phyloP scores from a whole-genome alignment of 306 rosid species.

The Ochetophila trinervis region DNA sequence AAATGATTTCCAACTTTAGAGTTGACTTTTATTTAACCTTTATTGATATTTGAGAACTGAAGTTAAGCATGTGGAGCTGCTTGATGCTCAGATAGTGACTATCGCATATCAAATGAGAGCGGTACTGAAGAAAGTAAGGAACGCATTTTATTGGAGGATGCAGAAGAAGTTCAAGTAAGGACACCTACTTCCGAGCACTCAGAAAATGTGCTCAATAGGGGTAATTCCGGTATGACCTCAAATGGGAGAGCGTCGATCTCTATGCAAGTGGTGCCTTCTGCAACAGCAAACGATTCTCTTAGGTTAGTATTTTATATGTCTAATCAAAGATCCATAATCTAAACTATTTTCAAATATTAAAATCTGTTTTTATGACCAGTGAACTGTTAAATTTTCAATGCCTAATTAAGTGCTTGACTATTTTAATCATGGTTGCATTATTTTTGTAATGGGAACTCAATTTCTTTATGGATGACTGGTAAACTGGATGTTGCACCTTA shows the following conservation, averaged over 20 bases:
- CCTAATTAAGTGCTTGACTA: background rate
- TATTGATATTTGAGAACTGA: constrained; percentile 18
- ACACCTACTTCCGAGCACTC: constrained; percentile 21
- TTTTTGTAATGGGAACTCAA: background rate
- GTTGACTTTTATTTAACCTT: background rate
- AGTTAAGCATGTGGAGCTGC: constrained; percentile 30
- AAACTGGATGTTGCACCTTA: background rate
- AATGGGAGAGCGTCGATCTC: constrained; percentile 36
- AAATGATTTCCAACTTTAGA: too few species aligned
- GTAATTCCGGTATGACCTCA: constrained; percentile 21
- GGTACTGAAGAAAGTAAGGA: constrained; percentile 36
- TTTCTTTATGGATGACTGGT: background rate
- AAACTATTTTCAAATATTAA: background rate
- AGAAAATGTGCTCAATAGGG: constrained; percentile 27
- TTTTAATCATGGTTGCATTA: background rate
- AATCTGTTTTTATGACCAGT: background rate
- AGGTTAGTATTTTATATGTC: constrained; percentile 39
- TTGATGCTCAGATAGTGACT: constrained; percentile 43
- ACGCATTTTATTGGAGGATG: constrained; percentile 28
- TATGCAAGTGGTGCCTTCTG: constrained; percentile 32
- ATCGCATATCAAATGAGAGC: constrained; percentile 29
- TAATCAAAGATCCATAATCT: background rate
- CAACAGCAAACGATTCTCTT: constrained; percentile 23
- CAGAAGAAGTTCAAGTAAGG: constrained; percentile 24
- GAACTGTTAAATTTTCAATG: too few species aligned